Evolutionary conservation across 371 early-diverging fungal species (phyloP).

Genomic region (Mucor circinelloides): DNA sequence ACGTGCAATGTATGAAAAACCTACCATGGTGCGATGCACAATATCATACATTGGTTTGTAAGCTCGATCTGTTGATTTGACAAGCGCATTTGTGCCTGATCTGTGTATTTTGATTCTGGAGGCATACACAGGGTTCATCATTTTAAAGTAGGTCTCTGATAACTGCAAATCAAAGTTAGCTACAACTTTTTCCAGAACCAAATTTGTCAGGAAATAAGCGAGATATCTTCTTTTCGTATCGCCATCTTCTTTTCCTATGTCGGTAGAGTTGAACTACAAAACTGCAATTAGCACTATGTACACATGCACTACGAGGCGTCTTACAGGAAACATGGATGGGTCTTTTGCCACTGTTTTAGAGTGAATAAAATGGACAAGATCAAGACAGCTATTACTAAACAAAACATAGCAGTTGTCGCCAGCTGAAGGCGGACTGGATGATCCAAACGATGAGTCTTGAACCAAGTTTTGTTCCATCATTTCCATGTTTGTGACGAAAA

Average conservation of each 20-base stretch:
- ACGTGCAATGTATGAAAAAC: background rate
- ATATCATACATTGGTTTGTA: conserved; percentile 7
- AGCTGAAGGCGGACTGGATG: background rate
- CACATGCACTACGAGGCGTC: background rate
- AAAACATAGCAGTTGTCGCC: conserved; percentile 12
- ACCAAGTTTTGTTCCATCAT: conserved; percentile 1
- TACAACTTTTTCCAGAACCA: conserved; percentile 17
- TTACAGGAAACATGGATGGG: conserved; percentile 11
- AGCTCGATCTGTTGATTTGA: background rate
- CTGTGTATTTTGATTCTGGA: background rate
- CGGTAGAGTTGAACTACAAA: conserved; percentile 3
- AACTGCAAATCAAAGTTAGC: conserved; percentile 18
- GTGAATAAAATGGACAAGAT: conserved; percentile 25
- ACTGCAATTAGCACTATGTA: background rate
- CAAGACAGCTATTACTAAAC: conserved; percentile 6
- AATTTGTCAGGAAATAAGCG: conserved; percentile 10
- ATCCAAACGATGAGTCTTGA: background rate
- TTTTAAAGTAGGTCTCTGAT: conserved; percentile 18
- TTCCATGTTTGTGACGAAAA: background rate
- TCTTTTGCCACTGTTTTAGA: background rate
- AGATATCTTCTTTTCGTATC: conserved; percentile 25
- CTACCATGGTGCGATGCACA: conserved; percentile 12
- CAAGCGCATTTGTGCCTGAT: background rate
- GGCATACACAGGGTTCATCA: conserved; percentile 7
- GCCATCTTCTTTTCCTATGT: conserved; percentile 23